These are phyloP conservation scores for Clavispora phyllophila DNA, from an alignment of 805 yeast genomes.

Conservation along the genomic window DNA sequence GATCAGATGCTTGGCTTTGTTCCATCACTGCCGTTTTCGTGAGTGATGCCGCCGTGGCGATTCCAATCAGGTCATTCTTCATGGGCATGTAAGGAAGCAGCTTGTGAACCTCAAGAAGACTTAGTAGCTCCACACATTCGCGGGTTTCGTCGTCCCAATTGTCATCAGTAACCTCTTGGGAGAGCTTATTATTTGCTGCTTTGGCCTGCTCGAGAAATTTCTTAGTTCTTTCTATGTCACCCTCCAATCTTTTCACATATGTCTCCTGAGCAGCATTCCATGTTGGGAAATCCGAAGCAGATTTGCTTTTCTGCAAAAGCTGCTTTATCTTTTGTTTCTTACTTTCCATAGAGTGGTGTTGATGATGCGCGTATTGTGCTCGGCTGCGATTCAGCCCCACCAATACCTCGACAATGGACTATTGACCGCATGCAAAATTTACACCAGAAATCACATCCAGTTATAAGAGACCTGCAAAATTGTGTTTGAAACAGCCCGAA, in stretches of 20 bases:
- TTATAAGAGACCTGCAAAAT: too few species aligned
- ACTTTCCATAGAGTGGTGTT: background rate
- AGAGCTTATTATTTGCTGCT: constrained; percentile 8
- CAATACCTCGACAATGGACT: too few species aligned
- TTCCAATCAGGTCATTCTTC: constrained; percentile 19
- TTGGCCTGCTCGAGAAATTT: constrained; percentile 12
- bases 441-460: too few species aligned
- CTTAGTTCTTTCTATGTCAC: constrained; percentile 12
- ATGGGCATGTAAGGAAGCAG: constrained; percentile 13
- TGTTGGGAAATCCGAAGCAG: background rate
- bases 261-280: constrained; percentile 7
- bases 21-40: constrained; percentile 11
- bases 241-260: constrained; percentile 7
- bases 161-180: background rate
- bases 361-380: background rate
- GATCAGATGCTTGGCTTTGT: constrained; percentile 6
- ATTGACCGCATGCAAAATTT: too few species aligned
- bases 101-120: constrained; percentile 11
- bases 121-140: constrained; percentile 8
- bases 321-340: background rate
- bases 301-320: background rate
- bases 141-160: constrained; percentile 1
- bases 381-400: background rate
- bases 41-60: constrained; percentile 14
- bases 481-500: too few species aligned